Evolutionary conservation across 78 protist species (phyloP), one percentile per base, ranked within the genome.

Genomic region (Planoprotostelium fungivorum): DNA sequence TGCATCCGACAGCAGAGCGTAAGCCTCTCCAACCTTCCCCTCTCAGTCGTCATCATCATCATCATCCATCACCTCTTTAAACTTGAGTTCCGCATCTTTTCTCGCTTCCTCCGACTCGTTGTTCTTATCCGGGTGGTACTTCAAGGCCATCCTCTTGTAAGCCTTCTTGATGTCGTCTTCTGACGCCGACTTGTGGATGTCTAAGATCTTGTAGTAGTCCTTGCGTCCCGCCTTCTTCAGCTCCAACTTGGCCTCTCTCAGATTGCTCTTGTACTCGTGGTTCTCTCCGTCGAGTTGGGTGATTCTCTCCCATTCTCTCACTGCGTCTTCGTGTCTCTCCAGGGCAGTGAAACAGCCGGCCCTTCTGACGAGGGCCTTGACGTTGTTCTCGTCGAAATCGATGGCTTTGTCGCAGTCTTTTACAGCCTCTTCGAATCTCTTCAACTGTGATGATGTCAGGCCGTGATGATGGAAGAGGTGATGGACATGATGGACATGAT

Each of bases 101-200:
- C 89, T 91, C 37, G 34, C 91, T 0, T 91, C 96, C 63, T 91
- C 87, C 28, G 89, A 34, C 0, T 84, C 87, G 86, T 88, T 89
- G 31, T 91, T 87, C 86, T 94, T 94, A 38, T 94, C 96, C n/a
- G 96, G 96, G 84, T 94, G 96, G 88, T 92, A 94, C 88, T 91
- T 93, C 89, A 91, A 91, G 37, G 97, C 96, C 35, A 94, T 73
- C 95, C 93, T 94, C 63, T 92, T 87, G 84, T 91, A 96, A 0
- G 95, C 95, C 38, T 94, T 94, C 84, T 93, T 92, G 86, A 96
- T 96, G 34, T 94, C 96, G n/a, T 29, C 34, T 28, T 92, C 94
- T 28, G n/a, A 84, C 29, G 96, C 94, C 25, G 51, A 89, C 63
- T 92, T 89, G 0, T 84, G 28, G 23, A 96, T 91, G 86, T 92